Base-by-base conservation (phyloP, 2,329 filamentous ascomycete species). In the Fusarium burgessii region DNA sequence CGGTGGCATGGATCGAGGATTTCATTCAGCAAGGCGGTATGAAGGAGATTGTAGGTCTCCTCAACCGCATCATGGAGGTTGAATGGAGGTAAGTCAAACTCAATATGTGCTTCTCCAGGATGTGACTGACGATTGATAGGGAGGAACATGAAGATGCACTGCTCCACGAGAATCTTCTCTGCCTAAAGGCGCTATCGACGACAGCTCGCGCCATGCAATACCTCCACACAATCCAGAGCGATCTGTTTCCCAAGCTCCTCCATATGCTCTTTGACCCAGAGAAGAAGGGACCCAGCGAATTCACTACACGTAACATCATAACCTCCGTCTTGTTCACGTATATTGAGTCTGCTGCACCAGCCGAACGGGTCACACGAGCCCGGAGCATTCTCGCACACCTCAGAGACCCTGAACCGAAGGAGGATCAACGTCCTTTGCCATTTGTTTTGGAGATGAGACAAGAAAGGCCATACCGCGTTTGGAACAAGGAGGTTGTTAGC, bases 231-330 rank as follows among this genome's bases (percentile, higher is more conserved):
- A 93, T 97, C 62, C 93, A 97, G 73, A 84, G 86, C 9, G 91
- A 91, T 0, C 86, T 99, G 12, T 98, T 98, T 77, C 94, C 95
- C 4, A 93, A 93, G 29, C 84, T 99, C 49, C 83, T 98, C 49
- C 89, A 89, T 63, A 94, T 98, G 91, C 86, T 98, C 42, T 98
- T 98, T 76, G 95, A 98, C 76, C 93, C 97, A n/a, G 95, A 98
- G 79, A 97, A 95, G 84, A 98, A 98, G 80, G 96, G 96, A 0
- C 96, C 96, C 0, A 97, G 93, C 83, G 96, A 99, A 80, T 99
- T 97, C 80, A 96, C 93, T 7, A 98, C 96, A 15, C 91, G 96
- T 59, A 92, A 92, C 74, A 93, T 98, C 74, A 92, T 98, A 77
- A 93, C 95, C 40, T 96, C 93, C 51, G 87, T 98, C 10, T 84